A percentile compares a stretch with the other conserved stretches of the same genome.
These are phyloP conservation scores for Vaccinium darrowii DNA, from an alignment of 148 eudicot genomes.

Conservation along the genomic window DNA sequence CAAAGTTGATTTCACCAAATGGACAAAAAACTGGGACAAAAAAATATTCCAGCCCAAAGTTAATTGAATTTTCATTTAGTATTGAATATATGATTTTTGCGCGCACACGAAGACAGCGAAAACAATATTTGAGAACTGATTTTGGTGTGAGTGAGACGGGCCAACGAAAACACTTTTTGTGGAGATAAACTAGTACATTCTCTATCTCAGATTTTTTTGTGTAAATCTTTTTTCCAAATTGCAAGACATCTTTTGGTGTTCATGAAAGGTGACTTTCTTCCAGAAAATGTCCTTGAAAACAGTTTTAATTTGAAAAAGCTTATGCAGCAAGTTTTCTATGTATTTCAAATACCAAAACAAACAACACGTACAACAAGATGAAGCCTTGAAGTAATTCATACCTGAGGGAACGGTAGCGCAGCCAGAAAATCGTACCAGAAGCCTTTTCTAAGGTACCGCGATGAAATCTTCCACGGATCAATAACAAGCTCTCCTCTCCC, in stretches of 20 bases:
- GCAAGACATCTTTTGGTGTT: neutral
- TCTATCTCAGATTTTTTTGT: neutral
- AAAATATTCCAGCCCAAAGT: neutral
- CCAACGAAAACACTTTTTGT: too few species aligned
- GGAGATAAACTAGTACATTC: neutral
- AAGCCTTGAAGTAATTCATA: neutral
- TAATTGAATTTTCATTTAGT: neutral
- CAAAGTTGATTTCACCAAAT: too few species aligned
- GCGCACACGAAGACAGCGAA: too few species aligned
- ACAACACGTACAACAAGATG: neutral
- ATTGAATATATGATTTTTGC: too few species aligned
- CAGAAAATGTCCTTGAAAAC: too few species aligned
- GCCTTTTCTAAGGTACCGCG: constrained; percentile 39
- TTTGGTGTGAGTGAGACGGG: too few species aligned
- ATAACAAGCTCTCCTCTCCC: constrained; percentile 78
- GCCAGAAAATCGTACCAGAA: constrained; percentile 57
- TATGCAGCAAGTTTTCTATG: too few species aligned
- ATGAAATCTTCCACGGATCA: constrained; percentile 46
- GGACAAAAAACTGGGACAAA: too few species aligned
- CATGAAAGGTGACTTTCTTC: neutral
- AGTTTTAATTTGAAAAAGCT: too few species aligned
- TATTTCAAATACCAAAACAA: too few species aligned
- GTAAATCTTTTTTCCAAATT: neutral
- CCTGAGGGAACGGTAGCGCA: constrained; percentile 83
- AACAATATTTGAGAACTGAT: too few species aligned